These are phyloP conservation scores for Diplocarpon mali DNA, from an alignment of 2,329 filamentous ascomycete species.

Conservation along the genomic window DNA sequence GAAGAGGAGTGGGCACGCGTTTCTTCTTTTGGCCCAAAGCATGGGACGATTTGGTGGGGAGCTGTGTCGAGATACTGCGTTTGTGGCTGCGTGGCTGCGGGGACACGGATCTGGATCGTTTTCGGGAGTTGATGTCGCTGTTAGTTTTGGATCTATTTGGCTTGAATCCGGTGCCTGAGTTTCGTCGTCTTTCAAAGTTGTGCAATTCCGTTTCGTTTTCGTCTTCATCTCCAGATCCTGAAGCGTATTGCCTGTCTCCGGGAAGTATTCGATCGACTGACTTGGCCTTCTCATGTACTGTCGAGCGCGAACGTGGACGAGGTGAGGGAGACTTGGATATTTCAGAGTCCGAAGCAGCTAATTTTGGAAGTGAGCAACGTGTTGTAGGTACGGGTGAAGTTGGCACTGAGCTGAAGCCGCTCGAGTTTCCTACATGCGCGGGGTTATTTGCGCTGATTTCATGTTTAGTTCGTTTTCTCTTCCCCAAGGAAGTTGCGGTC, in stretches of 20 bases:
- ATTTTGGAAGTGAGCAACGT: slow-evolving; percentile 25
- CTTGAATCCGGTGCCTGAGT: slow-evolving; percentile 18
- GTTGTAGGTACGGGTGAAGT: slow-evolving; percentile 35
- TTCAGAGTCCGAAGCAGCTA: slow-evolving; percentile 45
- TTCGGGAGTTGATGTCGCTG: slow-evolving; percentile 14
- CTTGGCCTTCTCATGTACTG: slow-evolving; percentile 27
- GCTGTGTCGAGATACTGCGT: slow-evolving; percentile 53
- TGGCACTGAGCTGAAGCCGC: slow-evolving; percentile 47
- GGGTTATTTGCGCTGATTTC: slow-evolving; percentile 17
- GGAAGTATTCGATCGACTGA: slow-evolving; percentile 26
- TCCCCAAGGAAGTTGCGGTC: slow-evolving; percentile 30
- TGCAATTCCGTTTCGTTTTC: slow-evolving; percentile 18
- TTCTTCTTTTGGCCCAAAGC: slow-evolving; percentile 50
- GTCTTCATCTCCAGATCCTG: slow-evolving; percentile 24
- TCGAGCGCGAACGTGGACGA: slow-evolving; percentile 13
- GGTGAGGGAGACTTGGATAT: slow-evolving; percentile 26
- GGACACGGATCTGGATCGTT: slow-evolving; percentile 39
- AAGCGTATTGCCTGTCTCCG: slow-evolving; percentile 33
- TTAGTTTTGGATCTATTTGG: slow-evolving; percentile 15
- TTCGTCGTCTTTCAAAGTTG: slow-evolving; percentile 18
- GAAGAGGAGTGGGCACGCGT: slow-evolving; percentile 47
- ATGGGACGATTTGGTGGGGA: slow-evolving; percentile 43
- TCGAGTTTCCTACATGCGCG: slow-evolving; percentile 31
- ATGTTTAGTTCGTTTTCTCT: slow-evolving; percentile 38
- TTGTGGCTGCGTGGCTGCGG: slow-evolving; percentile 48